Evolutionary conservation across 345 rosid genomes (phyloP), one percentile per base, ranked within the genome.

Genomic region (Eucalyptus sp.): DNA sequence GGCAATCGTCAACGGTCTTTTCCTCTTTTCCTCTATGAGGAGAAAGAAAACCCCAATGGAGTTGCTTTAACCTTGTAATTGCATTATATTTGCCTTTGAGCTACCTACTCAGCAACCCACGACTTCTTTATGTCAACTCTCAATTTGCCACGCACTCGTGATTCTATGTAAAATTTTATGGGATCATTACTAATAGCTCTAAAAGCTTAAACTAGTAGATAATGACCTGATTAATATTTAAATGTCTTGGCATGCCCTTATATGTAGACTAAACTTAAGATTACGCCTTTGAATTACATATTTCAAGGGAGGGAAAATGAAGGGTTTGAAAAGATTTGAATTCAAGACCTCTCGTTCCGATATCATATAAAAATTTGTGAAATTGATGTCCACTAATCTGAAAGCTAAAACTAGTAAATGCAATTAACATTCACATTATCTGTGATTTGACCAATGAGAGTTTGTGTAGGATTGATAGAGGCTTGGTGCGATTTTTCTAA

Each of bases 331-430:
- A n/a, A n/a, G 5, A 64, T n/a, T n/a, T n/a, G 10, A n/a, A 62
- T 13, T 68, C 2, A 3, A 2, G 4, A 68, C 7, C 7, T 9
- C 7, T 3, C 1, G 0, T 68, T 17, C 1, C 16, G 2, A 33
- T 33, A 9, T 18, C 4, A 33, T 17, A 33, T 33, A 33, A 68
- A 18, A 33, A 9, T 9, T 71, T 33, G 7, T 18, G 4, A 37
- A 12, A 33, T 71, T 37, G 3, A 0, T 17, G 0, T 17, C 7
- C 6, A 71, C 1, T 33, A 4, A 33, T 71, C 16, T 12, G 4
- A 62, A 62, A 62, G 16, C 9, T 56, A 24, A 9, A 24, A 56
- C 6, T 56, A 9, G 13, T 56, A 24, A 24, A 56, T 9, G 0
- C 29, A 22, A 18, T 56, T 24, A 56, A 56, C 0, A 56, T 56